Base-by-base conservation (phyloP, 257 asterid species). In the Solanum okadae region DNA sequence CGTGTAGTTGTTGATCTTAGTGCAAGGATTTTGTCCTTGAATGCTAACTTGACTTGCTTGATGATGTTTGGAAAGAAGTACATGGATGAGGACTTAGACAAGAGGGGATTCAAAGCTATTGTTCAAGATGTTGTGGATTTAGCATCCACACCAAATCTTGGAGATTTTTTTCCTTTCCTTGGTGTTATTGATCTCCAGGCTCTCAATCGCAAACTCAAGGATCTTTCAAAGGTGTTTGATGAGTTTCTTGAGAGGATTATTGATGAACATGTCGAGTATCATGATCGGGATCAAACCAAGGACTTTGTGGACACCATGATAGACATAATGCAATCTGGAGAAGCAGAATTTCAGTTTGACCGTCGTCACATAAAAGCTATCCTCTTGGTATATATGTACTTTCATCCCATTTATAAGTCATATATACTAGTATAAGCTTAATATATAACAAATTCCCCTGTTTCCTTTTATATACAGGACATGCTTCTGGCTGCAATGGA, bases 171-270 rank as follows among this genome's bases (percentile, higher is more conserved):
- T 11, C 89, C 88, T 7, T 87, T 59, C 23, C 86, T 89, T 59
- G 87, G 89, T 42, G 68, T 27, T 31, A 82, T 89, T 49, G 90
- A 89, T 70, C 88, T 89, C 18, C 90, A 86, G 22, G 90, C 89
- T 11, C 16, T 89, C 23, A 89, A 14, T 56, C 49, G 87, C 29
- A 63, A 79, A 11, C 33, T 86, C n/a, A 89, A 89, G 49, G 52
- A 22, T 37, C 83, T 75, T 22, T 75, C 83, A 3, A 75, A 37
- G 46, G 83, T 75, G 31, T 37, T 75, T 75, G 83, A 75, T 75
- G 56, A 75, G 11, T 75, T 75, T 5, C 56, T 75, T 37, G 83
- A 75, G 31, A 75, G 2, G 83, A 75, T 75, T 37, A 75, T 75
- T 27, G 72, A 81, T 78, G 90, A 89, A 33, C 90, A 79, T 18